These are phyloP conservation scores for Ogataea angusta DNA, from an alignment of 805 yeast species.

Conservation along the genomic window DNA sequence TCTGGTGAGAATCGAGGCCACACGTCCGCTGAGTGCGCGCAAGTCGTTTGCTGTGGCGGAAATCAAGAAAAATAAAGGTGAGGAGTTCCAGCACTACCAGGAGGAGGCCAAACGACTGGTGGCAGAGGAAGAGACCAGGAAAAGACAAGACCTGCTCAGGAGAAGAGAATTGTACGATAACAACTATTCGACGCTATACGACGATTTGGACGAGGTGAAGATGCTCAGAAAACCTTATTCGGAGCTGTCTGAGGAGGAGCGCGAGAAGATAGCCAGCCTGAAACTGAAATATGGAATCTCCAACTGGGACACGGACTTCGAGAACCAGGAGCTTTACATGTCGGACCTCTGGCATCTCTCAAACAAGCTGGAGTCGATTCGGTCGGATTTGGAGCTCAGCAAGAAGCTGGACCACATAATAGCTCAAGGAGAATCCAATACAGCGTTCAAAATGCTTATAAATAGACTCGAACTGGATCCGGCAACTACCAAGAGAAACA, in stretches of 20 bases:
- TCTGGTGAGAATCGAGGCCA: slow-evolving; percentile 86
- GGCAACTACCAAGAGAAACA: slow-evolving; percentile 44
- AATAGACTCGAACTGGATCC: slow-evolving; percentile 34
- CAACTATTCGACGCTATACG: slow-evolving; percentile 27
- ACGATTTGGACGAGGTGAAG: slow-evolving; percentile 27
- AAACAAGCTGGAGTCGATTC: slow-evolving; percentile 20
- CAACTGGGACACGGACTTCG: slow-evolving; percentile 22
- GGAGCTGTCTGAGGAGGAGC: slow-evolving; percentile 29
- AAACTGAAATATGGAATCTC: slow-evolving; percentile 30
- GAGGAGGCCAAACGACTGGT: slow-evolving; percentile 68
- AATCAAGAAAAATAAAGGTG: slow-evolving; percentile 84
- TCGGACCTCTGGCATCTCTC: slow-evolving; percentile 26
- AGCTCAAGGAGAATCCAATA: slow-evolving; percentile 30
- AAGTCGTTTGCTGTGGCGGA: slow-evolving; percentile 92
- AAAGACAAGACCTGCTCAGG: slow-evolving; percentile 51
- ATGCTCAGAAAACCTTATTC: slow-evolving; percentile 15
- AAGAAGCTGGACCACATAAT: slow-evolving; percentile 18
- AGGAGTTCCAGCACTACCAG: slow-evolving; percentile 81
- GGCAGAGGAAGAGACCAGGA: slow-evolving; percentile 57
- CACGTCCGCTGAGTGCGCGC: slow-evolving; percentile 77
- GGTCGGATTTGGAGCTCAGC: slow-evolving; percentile 20
- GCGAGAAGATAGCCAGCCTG: slow-evolving; percentile 37
- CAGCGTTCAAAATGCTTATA: slow-evolving; percentile 36
- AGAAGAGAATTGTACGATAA: slow-evolving; percentile 38
- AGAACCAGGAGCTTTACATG: slow-evolving; percentile 31